Percentiles rank a stretch among this genome's conserved stretches.
Conservation (phyloP, 257 asterid species). For the Lycium ferocissimum region DNA sequence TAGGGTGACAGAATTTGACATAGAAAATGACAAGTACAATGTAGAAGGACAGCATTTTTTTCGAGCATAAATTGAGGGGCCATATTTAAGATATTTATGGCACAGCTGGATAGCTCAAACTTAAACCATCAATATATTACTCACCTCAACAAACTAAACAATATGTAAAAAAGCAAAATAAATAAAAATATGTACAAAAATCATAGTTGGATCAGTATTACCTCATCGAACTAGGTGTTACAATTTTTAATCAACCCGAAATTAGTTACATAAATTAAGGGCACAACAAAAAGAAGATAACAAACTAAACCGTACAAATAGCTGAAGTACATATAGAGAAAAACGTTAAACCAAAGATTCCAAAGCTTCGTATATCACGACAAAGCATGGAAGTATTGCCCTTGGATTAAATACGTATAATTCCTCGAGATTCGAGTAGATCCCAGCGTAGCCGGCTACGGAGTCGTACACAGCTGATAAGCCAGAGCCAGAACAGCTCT, state of each 20-base stretch:
- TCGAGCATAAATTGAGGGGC: neutral
- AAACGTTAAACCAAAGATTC: constrained; percentile 38
- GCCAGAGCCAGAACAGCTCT: constrained; percentile 17
- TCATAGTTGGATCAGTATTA: constrained; percentile 14
- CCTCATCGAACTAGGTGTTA: neutral
- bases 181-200: constrained; percentile 5
- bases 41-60: neutral
- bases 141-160: constrained; percentile 13
- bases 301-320: constrained; percentile 30
- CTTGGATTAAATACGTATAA: constrained; percentile 57
- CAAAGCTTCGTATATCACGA: constrained; percentile 54
- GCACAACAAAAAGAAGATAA: neutral
- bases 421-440: constrained; percentile 57
- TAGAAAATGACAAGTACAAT: neutral
- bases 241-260: constrained; percentile 20
- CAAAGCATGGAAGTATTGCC: constrained; percentile 67
- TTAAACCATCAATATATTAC: neutral
- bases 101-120: neutral
- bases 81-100: neutral
- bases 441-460: constrained; percentile 46
- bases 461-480: constrained; percentile 39
- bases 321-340: neutral
- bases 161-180: neutral
- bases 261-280: constrained; percentile 30
- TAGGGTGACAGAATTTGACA: neutral